Conservation (phyloP, 495 filamentous ascomycete species). For the Lasiosphaeria miniovina region DNA sequence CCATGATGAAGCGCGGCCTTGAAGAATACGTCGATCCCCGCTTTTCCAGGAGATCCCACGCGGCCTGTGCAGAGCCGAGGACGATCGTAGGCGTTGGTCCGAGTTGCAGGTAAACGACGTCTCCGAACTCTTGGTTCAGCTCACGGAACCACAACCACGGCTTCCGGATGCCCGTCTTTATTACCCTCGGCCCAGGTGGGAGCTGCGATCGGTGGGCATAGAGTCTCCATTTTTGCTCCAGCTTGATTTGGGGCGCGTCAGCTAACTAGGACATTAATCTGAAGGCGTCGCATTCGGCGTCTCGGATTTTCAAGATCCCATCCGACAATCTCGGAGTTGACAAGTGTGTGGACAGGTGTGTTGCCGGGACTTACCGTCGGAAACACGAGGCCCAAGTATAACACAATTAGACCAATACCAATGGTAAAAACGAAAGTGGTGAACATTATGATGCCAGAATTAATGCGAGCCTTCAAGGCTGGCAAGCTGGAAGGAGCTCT, state of each 20-base stretch:
- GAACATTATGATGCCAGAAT: too few species aligned
- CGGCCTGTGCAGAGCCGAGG: conserved; percentile 59
- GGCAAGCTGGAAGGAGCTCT: too few species aligned
- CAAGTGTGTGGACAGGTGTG: too few species aligned
- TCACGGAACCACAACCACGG: conserved; percentile 61
- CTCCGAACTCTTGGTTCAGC: conserved; percentile 52
- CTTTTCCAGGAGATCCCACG: conserved; percentile 52
- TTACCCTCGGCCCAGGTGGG: conserved; percentile 31
- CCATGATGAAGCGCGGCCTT: conserved; percentile 47
- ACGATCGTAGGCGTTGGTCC: conserved; percentile 62
- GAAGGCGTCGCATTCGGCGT: too few species aligned
- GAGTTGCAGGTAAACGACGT: conserved; percentile 62
- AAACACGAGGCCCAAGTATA: too few species aligned
- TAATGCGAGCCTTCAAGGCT: too few species aligned
- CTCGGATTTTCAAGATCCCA: too few species aligned
- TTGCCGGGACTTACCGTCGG: too few species aligned
- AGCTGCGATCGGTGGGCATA: conserved; percentile 31
- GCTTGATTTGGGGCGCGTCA: conserved; percentile 5
- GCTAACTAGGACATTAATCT: too few species aligned
- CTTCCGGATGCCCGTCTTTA: conserved; percentile 38
- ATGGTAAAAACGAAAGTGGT: too few species aligned
- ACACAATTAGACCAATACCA: too few species aligned
- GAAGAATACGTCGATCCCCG: conserved; percentile 51
- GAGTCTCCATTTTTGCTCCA: conserved; percentile 30
- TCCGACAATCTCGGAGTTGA: too few species aligned